Evolutionary conservation across 345 rosid species (phyloP).

Genomic region (Moringa oleifera): DNA sequence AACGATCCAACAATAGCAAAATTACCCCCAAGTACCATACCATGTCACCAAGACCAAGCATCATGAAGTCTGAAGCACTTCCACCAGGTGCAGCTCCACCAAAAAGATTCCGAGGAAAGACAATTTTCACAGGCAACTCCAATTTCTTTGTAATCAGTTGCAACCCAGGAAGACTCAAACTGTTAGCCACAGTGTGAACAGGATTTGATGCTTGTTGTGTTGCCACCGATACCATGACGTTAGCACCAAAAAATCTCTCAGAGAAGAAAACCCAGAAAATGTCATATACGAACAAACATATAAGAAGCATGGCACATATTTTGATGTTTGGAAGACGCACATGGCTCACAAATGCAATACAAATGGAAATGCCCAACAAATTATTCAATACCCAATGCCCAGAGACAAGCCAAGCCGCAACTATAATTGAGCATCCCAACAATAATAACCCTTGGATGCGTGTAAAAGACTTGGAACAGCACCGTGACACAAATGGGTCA

Average conservation of each 20-base stretch:
- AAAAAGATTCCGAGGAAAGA: slow-evolving; percentile 77
- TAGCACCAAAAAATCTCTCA: slow-evolving; percentile 95
- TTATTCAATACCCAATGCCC: slow-evolving; percentile 98
- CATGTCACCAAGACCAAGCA: slow-evolving; percentile 99
- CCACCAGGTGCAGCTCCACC: slow-evolving; percentile 64
- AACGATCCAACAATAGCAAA: background rate
- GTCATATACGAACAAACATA: slow-evolving; percentile 84
- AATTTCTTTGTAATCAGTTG: slow-evolving; percentile 90
- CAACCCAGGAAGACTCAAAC: slow-evolving; percentile 93
- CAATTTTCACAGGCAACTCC: slow-evolving; percentile 90
- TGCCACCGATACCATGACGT: slow-evolving; percentile 98
- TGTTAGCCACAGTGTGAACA: slow-evolving; percentile 85
- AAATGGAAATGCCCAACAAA: slow-evolving; percentile 85
- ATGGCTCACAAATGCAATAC: slow-evolving; percentile 93
- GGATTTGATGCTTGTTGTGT: slow-evolving; percentile 96
- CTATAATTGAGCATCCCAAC: slow-evolving; percentile 44
- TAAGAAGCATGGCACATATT: slow-evolving; percentile 82
- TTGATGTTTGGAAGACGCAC: slow-evolving; percentile 95
- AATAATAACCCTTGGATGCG: slow-evolving; percentile 61
- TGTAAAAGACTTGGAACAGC: slow-evolving; percentile 81
- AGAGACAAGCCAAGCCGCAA: slow-evolving; percentile 85
- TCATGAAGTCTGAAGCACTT: slow-evolving; percentile 74
- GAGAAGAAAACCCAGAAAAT: slow-evolving; percentile 99
- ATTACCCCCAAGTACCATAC: slow-evolving; percentile 26
- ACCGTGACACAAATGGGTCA: slow-evolving; percentile 80